A percentile compares a stretch with the other conserved stretches of the same genome.
Evolutionary conservation across 208 protist species (phyloP).

Genomic region (Vickermania ingenoplastis): DNA sequence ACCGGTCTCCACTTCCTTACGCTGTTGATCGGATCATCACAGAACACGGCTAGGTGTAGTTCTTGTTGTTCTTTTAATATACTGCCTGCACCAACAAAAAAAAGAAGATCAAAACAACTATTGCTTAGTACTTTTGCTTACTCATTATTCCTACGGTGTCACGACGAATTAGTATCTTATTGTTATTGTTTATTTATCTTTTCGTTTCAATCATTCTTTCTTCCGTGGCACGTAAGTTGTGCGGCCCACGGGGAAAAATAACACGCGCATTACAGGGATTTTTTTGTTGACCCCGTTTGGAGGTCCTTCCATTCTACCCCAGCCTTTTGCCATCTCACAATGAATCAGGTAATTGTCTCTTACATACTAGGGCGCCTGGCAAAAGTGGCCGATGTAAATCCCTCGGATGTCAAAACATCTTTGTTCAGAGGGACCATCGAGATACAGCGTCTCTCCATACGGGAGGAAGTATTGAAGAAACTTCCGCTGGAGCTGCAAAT

Average conservation of each 20-base stretch:
- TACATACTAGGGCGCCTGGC: slow-evolving; percentile 52
- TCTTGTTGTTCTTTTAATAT: too few relatives aligned
- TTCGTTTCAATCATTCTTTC: background rate
- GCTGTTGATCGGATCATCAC: too few relatives aligned
- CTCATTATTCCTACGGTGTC: background rate
- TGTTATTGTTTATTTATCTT: slow-evolving; percentile 6
- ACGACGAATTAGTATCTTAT: background rate
- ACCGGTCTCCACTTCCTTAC: too few relatives aligned
- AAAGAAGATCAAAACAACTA: too few relatives aligned
- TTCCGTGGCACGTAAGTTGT: background rate
- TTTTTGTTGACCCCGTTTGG: too few relatives aligned
- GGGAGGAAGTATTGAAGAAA: slow-evolving; percentile 38
- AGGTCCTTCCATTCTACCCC: too few relatives aligned
- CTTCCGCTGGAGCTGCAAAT: slow-evolving; percentile 51
- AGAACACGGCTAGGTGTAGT: too few relatives aligned
- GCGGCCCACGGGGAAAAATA: too few relatives aligned
- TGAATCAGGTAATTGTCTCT: slow-evolving; percentile 63
- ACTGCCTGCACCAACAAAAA: too few relatives aligned
- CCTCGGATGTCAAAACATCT: slow-evolving; percentile 52
- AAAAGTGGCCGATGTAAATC: slow-evolving; percentile 64
- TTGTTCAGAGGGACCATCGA: slow-evolving; percentile 32
- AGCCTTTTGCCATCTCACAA: too few relatives aligned
- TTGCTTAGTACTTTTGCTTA: too few relatives aligned
- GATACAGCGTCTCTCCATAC: slow-evolving; percentile 40
- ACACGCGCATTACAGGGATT: too few relatives aligned